Percentiles rank a stretch among this genome's conserved stretches.
Conservation (phyloP, 441 rosid species). For the Croton laevigatus region DNA sequence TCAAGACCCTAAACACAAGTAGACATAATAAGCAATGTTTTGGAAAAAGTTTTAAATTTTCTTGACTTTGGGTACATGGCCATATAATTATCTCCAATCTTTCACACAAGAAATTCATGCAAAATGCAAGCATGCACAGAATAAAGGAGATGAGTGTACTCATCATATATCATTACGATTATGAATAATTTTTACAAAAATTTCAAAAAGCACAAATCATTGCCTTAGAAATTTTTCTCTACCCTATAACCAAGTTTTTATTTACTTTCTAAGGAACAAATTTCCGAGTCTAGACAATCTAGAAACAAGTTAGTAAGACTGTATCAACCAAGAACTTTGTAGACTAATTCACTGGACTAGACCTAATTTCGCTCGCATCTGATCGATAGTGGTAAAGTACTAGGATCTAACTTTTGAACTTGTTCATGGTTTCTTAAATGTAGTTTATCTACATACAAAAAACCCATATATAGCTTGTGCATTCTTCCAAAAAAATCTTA, state of each 20-base stretch:
- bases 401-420: too few species aligned
- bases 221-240: constrained; percentile 3
- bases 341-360: too few species aligned
- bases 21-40: too few species aligned
- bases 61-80: constrained; percentile 8
- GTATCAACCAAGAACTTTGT: too few species aligned
- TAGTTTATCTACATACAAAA: too few species aligned
- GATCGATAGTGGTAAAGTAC: too few species aligned
- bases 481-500: neutral
- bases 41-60: too few species aligned
- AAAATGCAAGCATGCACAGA: neutral
- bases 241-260: neutral
- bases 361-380: too few species aligned
- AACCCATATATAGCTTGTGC: neutral
- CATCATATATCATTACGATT: neutral
- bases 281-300: neutral
- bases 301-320: neutral
- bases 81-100: neutral
- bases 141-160: neutral
- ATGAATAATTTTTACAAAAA: neutral
- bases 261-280: neutral
- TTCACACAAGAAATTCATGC: constrained; percentile 9
- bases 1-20: too few species aligned
- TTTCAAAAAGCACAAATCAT: constrained; percentile 23
- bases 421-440: too few species aligned